Base-by-base conservation (phyloP, 208 protist genomes). In the Leishmania tarentolae region DNA sequence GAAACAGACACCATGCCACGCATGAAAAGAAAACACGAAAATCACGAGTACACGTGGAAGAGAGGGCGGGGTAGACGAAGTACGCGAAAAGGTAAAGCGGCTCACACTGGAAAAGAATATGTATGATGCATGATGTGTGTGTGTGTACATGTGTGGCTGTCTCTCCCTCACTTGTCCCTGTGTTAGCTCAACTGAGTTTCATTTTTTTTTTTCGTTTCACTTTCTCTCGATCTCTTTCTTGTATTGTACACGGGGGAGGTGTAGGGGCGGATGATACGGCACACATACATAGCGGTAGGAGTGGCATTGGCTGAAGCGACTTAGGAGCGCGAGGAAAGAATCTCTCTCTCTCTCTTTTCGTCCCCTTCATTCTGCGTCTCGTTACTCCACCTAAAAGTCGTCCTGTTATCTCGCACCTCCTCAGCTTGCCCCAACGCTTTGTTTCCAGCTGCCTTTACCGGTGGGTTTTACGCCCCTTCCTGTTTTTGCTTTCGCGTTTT, bases 171-270 rank as follows among this genome's bases (percentile, higher is more conserved):
- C 72, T 76, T 28, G 31, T 4, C 50, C 35, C 15, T 35, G 42
- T 57, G 31, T 44, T 37, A 76, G n/a, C 72, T 19, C 72, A 28
- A 40, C 28, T 44, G 47, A 21, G 50, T 46, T 76, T 75, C n/a
- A 9, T 46, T 35, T 71, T 71, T 37, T 79, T 42, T 24, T 61
- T 56, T 8, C 46, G 73, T 73, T 57, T 75, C 42, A 35, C 35
- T 31, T n/a, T 74, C 50, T 56, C 40, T 61, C 78, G 4, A 61
- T 77, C 11, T 47, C 73, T 80, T 74, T 70, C n/a, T 66, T 76
- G 68, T 61, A 57, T 69, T 69, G 59, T 35, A 73, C 69, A 73
- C 5, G 28, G 69, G 28, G 69, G 69, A 50, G 42, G 44, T 53
- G 44, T 50, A 50, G 42, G 31, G 31, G 31, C 24, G 44, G 44